These are phyloP conservation scores for Sugiyamaella novakii DNA, from an alignment of 1,139 yeast genomes.

Conservation along the genomic window DNA sequence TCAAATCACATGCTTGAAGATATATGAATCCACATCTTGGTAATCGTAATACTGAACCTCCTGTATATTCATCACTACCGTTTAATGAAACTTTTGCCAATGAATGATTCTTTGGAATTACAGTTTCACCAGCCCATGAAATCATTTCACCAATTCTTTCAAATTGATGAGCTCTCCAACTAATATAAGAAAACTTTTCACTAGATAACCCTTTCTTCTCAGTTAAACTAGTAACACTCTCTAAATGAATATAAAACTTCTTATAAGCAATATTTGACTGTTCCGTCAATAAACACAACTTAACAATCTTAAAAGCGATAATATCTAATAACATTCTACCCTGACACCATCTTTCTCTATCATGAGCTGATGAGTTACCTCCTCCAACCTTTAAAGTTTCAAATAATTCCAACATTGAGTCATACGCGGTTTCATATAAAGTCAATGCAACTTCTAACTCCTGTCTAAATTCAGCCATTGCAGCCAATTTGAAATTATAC, in stretches of 20 bases:
- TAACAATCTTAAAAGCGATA: slow-evolving; percentile 62
- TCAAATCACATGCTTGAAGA: slow-evolving; percentile 44
- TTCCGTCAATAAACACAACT: slow-evolving; percentile 62
- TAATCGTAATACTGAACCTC: slow-evolving; percentile 40
- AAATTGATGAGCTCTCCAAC: slow-evolving; percentile 47
- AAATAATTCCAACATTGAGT: slow-evolving; percentile 47
- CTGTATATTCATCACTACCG: slow-evolving; percentile 29
- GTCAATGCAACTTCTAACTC: slow-evolving; percentile 51
- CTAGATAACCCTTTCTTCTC: slow-evolving; percentile 30
- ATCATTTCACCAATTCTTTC: slow-evolving; percentile 63
- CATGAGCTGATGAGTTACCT: slow-evolving; percentile 1
- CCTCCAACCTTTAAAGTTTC: slow-evolving; percentile 31
- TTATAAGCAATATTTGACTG: slow-evolving; percentile 61
- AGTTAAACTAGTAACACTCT: slow-evolving; percentile 46
- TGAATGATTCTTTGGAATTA: neutral
- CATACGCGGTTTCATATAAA: slow-evolving; percentile 54
- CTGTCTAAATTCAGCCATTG: slow-evolving; percentile 51
- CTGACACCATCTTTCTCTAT: slow-evolving; percentile 45
- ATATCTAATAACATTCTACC: slow-evolving; percentile 58
- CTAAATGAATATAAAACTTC: slow-evolving; percentile 65
- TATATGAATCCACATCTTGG: slow-evolving; percentile 54
- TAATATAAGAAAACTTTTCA: slow-evolving; percentile 41
- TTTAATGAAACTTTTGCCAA: neutral
- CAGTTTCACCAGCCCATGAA: slow-evolving; percentile 6
- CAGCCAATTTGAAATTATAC: slow-evolving; percentile 53